Evolutionary conservation across 495 filamentous ascomycete genomes (phyloP).

Genomic region (Parathielavia hyrcaniae): DNA sequence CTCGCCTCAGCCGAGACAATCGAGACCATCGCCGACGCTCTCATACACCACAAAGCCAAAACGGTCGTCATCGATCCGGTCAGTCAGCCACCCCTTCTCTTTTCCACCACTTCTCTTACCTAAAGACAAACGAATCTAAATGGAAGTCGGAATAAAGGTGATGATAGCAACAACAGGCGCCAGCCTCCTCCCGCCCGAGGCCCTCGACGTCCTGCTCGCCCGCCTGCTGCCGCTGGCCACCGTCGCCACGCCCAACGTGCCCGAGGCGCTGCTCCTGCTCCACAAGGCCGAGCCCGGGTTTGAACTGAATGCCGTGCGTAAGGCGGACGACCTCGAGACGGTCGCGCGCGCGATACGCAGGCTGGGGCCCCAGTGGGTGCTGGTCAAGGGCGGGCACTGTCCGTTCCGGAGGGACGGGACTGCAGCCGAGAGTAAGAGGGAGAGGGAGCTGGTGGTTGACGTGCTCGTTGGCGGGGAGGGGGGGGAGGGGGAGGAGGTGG

Average conservation of each 20-base stretch:
- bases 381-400: slow-evolving; percentile 90
- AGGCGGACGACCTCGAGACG: slow-evolving; percentile 54
- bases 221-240: slow-evolving; percentile 70
- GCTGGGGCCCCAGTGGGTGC: slow-evolving; percentile 70
- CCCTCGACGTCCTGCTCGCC: slow-evolving; percentile 57
- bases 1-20: slow-evolving; percentile 74
- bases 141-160: slow-evolving; percentile 48
- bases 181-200: slow-evolving; percentile 62
- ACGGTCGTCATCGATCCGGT: slow-evolving; percentile 78
- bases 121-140: neutral
- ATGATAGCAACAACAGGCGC: slow-evolving; percentile 89
- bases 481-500: slow-evolving; percentile 11
- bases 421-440: slow-evolving; percentile 48
- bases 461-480: slow-evolving; percentile 53
- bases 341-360: slow-evolving; percentile 60
- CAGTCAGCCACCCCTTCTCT: slow-evolving; percentile 21
- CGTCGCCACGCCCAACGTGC: slow-evolving; percentile 85
- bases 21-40: slow-evolving; percentile 61
- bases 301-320: slow-evolving; percentile 44
- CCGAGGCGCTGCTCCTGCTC: slow-evolving; percentile 74
- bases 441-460: slow-evolving; percentile 64
- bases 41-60: slow-evolving; percentile 55
- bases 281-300: slow-evolving; percentile 35
- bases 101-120: neutral
- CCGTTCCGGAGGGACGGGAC: slow-evolving; percentile 61